Percentiles rank a stretch among this genome's conserved stretches.
These are phyloP conservation scores for Platismatia glauca DNA, from an alignment of 495 filamentous ascomycete genomes.

Conservation along the genomic window DNA sequence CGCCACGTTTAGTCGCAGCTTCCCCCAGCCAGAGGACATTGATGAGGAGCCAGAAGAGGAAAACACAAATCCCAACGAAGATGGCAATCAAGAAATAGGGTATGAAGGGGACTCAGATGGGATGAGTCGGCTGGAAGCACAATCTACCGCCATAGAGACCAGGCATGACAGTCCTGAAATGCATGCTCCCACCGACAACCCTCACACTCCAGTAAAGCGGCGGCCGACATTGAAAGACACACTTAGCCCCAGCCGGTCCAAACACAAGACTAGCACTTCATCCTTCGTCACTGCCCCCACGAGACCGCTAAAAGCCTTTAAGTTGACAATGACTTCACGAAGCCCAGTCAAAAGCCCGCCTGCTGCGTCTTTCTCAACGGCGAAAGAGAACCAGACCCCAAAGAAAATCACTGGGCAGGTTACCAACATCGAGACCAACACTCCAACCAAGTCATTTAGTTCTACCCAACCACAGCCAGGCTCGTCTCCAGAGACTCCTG, in stretches of 20 bases:
- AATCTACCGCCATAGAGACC: not conserved
- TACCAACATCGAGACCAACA: not conserved
- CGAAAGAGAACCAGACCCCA: slow-evolving; percentile 4
- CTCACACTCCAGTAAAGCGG: slow-evolving; percentile 5
- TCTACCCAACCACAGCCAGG: not conserved
- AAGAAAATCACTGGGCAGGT: not conserved
- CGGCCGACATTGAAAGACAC: not conserved
- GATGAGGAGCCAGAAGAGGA: slow-evolving; percentile 26
- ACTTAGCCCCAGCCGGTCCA: not conserved
- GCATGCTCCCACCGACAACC: not conserved
- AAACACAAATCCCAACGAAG: not conserved
- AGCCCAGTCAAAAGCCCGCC: slow-evolving; percentile 2
- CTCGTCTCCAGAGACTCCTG: not conserved
- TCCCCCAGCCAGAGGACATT: slow-evolving; percentile 37
- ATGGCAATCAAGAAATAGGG: slow-evolving; percentile 4
- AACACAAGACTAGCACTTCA: not conserved
- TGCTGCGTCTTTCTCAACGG: slow-evolving; percentile 15
- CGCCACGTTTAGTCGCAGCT: slow-evolving; percentile 32
- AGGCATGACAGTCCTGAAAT: not conserved
- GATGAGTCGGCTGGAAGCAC: slow-evolving; percentile 23
- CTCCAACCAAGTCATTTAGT: not conserved
- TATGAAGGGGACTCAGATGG: slow-evolving; percentile 22
- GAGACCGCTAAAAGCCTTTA: slow-evolving; percentile 4
- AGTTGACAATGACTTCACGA: not conserved
- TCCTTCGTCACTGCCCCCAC: slow-evolving; percentile 16